Evolutionary conservation across 192 early-diverging fungal species (phyloP), one percentile per base, ranked within the genome.

Genomic region (Podila horticola): DNA sequence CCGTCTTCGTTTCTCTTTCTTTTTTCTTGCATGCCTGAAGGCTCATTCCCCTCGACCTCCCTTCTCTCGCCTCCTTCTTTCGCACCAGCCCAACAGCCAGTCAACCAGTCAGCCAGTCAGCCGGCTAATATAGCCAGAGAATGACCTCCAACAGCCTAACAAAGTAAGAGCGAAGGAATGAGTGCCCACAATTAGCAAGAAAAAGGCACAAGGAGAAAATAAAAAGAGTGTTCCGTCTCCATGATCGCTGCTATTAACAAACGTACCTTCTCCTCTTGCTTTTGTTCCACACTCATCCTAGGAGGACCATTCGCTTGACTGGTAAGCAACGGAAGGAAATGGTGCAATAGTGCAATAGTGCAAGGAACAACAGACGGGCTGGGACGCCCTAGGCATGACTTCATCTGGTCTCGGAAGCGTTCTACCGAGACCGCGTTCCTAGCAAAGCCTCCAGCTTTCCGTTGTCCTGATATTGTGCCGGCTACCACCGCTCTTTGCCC

Each of bases 291-390:
- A 45, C 24, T 34, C 30, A 66, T 22, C 33, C 6, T 58, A 71
- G 75, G 58, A 58, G 65, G 30, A 59, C 83, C 3, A 82, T 74
- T 69, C 75, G 79, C 57, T 62, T 82, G 38, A 74, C 75, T 38
- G 75, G 83, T 84, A 84, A 71, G 73, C 59, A n/a, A 17, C 24
- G 10, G 4, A n/a, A n/a, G 50, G 19, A 17, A 52, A n/a, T 51
- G 17, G 17, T 51, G n/a, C 50, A 51, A 51, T 22, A 52, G 17
- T 51, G n/a, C 50, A 51, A 51, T 22, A 52, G n/a, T 52, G 7
- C 20, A 22, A 19, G 20, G 52, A 55, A 26, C 22, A 55, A 22
- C 52, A 55, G 15, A 45, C 15, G 13, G 41, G 41, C 15, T 15
- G 41, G 41, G 41, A 45, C 13, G 10, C 41, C 41, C 41, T 45